Evolutionary conservation across 129 eudicot genomes (phyloP).

Genomic region (Tagetes erecta): DNA sequence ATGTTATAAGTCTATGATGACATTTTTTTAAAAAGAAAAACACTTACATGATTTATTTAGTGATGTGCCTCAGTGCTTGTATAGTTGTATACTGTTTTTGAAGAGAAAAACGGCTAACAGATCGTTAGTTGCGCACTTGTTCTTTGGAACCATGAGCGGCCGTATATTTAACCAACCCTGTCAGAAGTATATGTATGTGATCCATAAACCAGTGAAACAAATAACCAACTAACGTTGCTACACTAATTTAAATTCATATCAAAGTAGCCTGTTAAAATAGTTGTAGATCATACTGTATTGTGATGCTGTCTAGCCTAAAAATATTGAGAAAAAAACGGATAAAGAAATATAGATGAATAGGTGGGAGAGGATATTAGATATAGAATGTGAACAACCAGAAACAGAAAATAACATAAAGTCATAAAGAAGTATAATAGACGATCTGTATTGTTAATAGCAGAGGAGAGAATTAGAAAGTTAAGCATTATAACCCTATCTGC

Average conservation of each 20-base stretch:
- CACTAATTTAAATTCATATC: background rate
- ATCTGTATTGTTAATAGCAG: background rate
- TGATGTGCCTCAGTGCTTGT: background rate
- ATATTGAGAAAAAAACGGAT: background rate
- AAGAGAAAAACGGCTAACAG: too few species aligned
- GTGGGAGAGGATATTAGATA: background rate
- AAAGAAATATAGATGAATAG: background rate
- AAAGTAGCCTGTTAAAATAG: constrained; percentile 3
- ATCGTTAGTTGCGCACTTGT: too few species aligned
- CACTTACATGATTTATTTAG: background rate
- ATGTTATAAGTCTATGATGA: background rate
- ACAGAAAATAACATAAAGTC: background rate
- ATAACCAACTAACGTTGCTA: background rate
- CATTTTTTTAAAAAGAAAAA: background rate
- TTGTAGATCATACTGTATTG: constrained; percentile 9
- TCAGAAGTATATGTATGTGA: background rate
- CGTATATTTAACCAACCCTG: background rate
- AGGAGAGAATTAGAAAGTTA: too few species aligned
- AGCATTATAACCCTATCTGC: too few species aligned
- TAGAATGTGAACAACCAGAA: constrained; percentile 1
- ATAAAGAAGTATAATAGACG: background rate
- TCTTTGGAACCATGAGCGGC: too few species aligned
- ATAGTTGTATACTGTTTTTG: too few species aligned
- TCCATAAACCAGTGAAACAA: too few species aligned
- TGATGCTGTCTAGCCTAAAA: background rate